Percentiles rank a stretch among this genome's conserved stretches.
Conservation (phyloP, 495 filamentous ascomycete species). For the Rhypophila decipiens region DNA sequence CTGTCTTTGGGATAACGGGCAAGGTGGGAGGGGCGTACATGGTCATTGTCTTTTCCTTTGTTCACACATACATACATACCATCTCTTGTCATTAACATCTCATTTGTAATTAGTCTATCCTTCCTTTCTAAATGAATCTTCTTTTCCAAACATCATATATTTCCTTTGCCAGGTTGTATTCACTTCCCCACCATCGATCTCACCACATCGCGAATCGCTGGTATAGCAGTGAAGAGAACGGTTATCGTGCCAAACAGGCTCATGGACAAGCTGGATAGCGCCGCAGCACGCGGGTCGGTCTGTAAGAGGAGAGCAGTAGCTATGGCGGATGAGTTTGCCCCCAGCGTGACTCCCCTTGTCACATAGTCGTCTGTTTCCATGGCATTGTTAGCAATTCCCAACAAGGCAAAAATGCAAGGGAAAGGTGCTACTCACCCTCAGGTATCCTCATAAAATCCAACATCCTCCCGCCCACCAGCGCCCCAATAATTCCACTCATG, state of each 20-base stretch:
- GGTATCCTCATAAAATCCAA: slow-evolving; percentile 39
- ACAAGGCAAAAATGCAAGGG: background rate
- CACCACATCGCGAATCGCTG: slow-evolving; percentile 30
- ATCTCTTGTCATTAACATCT: too few species aligned
- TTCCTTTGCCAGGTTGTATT: too few species aligned
- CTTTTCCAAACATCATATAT: too few species aligned
- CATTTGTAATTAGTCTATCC: too few species aligned
- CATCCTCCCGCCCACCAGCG: slow-evolving; percentile 38
- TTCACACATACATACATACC: too few species aligned
- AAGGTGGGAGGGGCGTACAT: too few species aligned
- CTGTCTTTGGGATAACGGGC: too few species aligned
- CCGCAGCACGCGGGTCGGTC: slow-evolving; percentile 48
- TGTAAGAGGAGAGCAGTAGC: slow-evolving; percentile 45
- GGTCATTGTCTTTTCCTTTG: too few species aligned
- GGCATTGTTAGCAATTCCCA: background rate
- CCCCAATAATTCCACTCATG: slow-evolving; percentile 48
- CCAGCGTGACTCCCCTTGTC: slow-evolving; percentile 47
- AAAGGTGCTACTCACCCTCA: slow-evolving; percentile 28
- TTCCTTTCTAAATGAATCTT: too few species aligned
- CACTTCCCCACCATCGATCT: slow-evolving; percentile 34
- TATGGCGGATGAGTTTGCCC: slow-evolving; percentile 48
- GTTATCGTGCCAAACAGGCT: slow-evolving; percentile 49
- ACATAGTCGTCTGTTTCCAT: slow-evolving; percentile 45
- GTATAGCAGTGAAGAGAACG: slow-evolving; percentile 44
- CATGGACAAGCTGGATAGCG: slow-evolving; percentile 49